Base-by-base conservation (phyloP, 2,329 filamentous ascomycete species). In the Diaporthe velutina region DNA sequence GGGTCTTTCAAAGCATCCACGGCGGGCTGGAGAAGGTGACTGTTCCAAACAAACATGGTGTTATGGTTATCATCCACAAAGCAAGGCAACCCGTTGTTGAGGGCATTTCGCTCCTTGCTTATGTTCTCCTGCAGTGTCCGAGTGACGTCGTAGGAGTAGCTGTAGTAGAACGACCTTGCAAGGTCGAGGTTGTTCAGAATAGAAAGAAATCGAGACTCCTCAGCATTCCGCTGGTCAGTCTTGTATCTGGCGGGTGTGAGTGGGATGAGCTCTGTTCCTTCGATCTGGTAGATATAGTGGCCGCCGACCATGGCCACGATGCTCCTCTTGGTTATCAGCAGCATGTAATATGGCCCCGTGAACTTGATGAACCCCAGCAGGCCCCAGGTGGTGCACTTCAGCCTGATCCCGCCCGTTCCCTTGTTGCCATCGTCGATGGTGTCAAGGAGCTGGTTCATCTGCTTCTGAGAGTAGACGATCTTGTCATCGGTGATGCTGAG, bases 11-110 rank as follows among this genome's bases (percentile, higher is more conserved):
- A 86, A 8, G 89, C 89, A 25, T 87, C 84, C 17, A 90, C 87
- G 0, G 93, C 95, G 0, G 97, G 96, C 75, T 93, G 88, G 25
- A 99, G 88, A 6, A 99, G 88, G 83, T 98, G 94, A 78, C 94
- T 91, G 79, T 99, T 99, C 97, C 97, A 99, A 3, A 98, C 94
- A 81, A 99, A 99, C 97, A 99, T 99, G 52, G 93, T 91, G 80
- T 98, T 98, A 81, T 93, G 93, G 78, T 95, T 91, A 42, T 90
- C 89, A 38, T 89, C 86, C 54, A 88, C 86, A 9, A 89, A 87
- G 38, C 90, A 89, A 2, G 90, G 86, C 17, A 88, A 84, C 1
- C 94, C 94, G 75, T 92, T 87, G 40, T 91, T 89, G 67, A 98
- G 84, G 3, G 93, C 91, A 66, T 90, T 88, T 52, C 97, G 90